These are phyloP conservation scores for Samsoniella hepiali DNA, from an alignment of 2,329 filamentous ascomycete species.

Conservation along the genomic window DNA sequence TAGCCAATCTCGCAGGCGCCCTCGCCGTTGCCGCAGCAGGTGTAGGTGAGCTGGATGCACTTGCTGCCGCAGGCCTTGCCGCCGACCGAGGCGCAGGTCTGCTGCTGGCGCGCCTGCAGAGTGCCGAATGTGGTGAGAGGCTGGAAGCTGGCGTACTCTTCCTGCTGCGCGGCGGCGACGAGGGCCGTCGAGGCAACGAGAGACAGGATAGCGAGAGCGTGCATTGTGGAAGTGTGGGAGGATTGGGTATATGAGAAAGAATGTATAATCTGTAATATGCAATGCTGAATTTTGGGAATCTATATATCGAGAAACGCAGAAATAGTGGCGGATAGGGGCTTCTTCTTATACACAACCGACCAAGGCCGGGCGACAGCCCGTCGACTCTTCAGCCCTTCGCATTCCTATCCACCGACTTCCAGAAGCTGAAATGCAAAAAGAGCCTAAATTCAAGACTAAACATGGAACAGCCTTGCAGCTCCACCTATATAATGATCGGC, in stretches of 20 bases:
- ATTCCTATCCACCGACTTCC: neutral
- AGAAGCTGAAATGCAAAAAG: conserved; percentile 2
- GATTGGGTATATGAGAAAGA: neutral
- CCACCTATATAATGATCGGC: conserved; percentile 6
- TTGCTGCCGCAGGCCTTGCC: conserved; percentile 21
- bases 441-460: conserved; percentile 14
- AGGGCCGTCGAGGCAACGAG: conserved; percentile 9
- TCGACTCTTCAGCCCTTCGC: neutral
- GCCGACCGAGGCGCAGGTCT: conserved; percentile 4
- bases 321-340: neutral
- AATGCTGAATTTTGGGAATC: neutral
- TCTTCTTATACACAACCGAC: conserved; percentile 11
- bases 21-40: conserved; percentile 22
- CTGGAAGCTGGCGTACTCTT: neutral
- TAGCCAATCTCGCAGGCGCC: conserved; percentile 21
- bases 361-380: neutral
- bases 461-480: neutral
- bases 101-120: conserved; percentile 5
- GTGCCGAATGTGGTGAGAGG: neutral
- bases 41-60: conserved; percentile 21
- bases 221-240: neutral
- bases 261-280: neutral
- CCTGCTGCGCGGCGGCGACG: conserved; percentile 13
- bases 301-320: neutral
- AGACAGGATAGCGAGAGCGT: conserved; percentile 8